phyloP scores from a whole-genome alignment of 1,284 basidiomycete species.

The Malassezia restricta region DNA sequence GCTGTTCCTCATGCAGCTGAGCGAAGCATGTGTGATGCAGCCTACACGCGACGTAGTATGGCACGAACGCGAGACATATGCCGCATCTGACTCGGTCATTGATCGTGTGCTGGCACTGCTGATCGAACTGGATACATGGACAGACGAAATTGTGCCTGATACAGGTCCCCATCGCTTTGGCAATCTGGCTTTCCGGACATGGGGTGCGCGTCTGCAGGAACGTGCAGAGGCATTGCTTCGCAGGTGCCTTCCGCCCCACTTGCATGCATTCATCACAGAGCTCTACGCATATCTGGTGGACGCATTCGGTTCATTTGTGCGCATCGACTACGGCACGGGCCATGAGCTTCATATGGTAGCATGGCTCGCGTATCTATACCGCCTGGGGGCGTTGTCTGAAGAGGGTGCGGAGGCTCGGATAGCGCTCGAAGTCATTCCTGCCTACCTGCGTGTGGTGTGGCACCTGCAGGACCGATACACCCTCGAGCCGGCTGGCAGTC shows the following conservation, averaged over 20 bases:
- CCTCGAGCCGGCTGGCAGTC: conserved; percentile 47
- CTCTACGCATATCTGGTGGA: conserved; percentile 65
- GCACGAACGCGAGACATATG: not conserved
- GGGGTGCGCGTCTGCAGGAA: conserved; percentile 66
- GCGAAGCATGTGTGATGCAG: conserved; percentile 35
- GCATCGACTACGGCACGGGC: conserved; percentile 93
- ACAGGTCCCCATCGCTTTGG: conserved; percentile 82
- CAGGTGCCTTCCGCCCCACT: conserved; percentile 51
- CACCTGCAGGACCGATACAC: conserved; percentile 75
- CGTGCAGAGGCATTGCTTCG: conserved; percentile 19
- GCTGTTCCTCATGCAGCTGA: conserved; percentile 39
- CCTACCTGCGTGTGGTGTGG: conserved; percentile 73
- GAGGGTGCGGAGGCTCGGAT: conserved; percentile 20
- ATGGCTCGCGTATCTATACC: conserved; percentile 31
- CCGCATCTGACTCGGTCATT: conserved; percentile 22
- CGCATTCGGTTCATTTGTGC: conserved; percentile 77
- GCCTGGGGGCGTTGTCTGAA: conserved; percentile 22
- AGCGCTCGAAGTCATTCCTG: conserved; percentile 55
- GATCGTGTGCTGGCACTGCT: conserved; percentile 54
- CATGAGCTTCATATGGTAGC: conserved; percentile 56
- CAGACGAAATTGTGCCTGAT: conserved; percentile 66
- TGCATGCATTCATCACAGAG: conserved; percentile 52
- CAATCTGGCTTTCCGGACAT: conserved; percentile 79
- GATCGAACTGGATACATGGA: conserved; percentile 62
- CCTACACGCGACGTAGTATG: conserved; percentile 16